A percentile compares a stretch with the other conserved stretches of the same genome.
phyloP scores from a whole-genome alignment of 192 early-diverging fungal species.

The Cladochytrium replicatum region DNA sequence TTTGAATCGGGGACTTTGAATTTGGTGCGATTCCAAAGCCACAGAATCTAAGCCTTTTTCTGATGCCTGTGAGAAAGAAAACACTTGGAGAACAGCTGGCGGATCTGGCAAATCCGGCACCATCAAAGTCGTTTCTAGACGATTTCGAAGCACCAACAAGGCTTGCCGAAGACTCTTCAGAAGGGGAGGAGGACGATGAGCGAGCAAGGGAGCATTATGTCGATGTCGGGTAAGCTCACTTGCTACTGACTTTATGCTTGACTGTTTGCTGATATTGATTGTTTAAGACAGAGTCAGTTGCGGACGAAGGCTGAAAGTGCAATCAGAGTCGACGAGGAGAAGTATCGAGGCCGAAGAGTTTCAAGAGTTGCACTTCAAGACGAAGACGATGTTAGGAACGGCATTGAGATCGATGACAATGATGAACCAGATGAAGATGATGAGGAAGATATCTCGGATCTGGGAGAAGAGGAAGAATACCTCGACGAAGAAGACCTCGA shows the following conservation, averaged over 20 bases:
- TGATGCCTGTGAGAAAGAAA: constrained; percentile 22
- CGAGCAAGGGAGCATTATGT: constrained; percentile 27
- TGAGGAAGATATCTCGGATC: constrained; percentile 19
- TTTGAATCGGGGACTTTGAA: too few species aligned
- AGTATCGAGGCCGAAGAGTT: constrained; percentile 10
- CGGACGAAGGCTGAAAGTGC: constrained; percentile 3
- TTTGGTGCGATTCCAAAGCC: too few species aligned
- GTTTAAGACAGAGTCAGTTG: constrained; percentile 2
- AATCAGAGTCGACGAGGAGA: constrained; percentile 14
- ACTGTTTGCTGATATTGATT: constrained; percentile 8
- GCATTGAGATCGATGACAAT: constrained; percentile 21
- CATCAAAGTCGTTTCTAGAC: too few species aligned
- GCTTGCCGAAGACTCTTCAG: constrained; percentile 2
- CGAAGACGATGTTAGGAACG: constrained; percentile 26
- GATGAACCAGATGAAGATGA: constrained; percentile 31
- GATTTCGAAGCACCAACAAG: constrained; percentile 28
- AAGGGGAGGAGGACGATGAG: constrained; percentile 4
- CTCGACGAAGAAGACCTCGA: constrained; percentile 15
- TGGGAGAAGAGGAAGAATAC: constrained; percentile 19
- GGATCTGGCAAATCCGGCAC: constrained; percentile 24
- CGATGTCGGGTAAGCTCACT: constrained; percentile 17
- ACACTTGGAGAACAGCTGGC: constrained; percentile 25
- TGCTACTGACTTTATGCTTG: too few species aligned
- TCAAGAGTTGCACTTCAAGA: constrained; percentile 15
- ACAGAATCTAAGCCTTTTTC: too few species aligned